Percentiles rank a stretch among this genome's conserved stretches.
Conservation (phyloP, 306 rosid species). For the Oemleria cerasiformis region DNA sequence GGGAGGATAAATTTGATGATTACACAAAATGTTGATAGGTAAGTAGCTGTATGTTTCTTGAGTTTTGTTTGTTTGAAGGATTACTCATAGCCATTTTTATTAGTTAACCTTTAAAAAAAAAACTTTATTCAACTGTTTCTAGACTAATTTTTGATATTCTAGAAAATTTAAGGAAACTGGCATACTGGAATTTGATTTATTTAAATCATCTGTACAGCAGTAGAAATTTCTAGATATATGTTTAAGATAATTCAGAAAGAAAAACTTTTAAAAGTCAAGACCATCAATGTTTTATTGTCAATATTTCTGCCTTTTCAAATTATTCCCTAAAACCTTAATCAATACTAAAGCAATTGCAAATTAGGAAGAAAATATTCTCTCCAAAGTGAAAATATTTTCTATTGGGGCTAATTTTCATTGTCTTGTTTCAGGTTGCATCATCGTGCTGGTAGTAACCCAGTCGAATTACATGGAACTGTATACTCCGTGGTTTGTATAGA, state of each 20-base stretch:
- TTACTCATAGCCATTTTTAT: background rate
- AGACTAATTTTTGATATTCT: background rate
- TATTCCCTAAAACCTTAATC: background rate
- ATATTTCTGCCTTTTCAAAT: background rate
- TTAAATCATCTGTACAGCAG: background rate
- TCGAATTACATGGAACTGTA: conserved; percentile 95
- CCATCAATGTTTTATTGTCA: background rate
- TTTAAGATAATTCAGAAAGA: background rate
- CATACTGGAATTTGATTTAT: background rate
- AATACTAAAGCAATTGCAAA: background rate
- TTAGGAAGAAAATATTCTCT: background rate
- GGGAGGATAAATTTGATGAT: conserved; percentile 65
- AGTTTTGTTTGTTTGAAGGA: conserved; percentile 17
- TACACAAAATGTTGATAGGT: conserved; percentile 97
- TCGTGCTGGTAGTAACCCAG: conserved; percentile 90
- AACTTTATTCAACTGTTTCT: background rate
- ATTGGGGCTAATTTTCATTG: conserved; percentile 22
- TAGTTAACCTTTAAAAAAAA: too few species aligned
- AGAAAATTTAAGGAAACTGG: background rate
- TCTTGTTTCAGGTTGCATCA: conserved; percentile 77
- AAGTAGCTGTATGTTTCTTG: conserved; percentile 17
- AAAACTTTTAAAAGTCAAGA: background rate
- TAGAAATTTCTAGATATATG: background rate
- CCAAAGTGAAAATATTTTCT: background rate
- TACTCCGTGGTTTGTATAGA: conserved; percentile 71